A percentile compares a stretch with the other conserved stretches of the same genome.
These are phyloP conservation scores for Picea sitchensis DNA, from an alignment of 75 land plant genomes.

Conservation along the genomic window DNA sequence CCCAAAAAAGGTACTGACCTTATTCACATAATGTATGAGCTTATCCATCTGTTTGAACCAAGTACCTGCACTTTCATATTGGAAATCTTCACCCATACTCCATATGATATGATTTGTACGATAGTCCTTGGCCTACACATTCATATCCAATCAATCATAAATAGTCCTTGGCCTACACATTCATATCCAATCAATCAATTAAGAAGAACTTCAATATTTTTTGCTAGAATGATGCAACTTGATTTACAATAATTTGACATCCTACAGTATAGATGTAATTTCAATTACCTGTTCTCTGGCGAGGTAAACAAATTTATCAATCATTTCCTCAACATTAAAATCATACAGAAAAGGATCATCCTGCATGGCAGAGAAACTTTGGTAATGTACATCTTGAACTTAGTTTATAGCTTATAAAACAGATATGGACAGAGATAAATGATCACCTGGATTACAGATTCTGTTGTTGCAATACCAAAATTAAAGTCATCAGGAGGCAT, in stretches of 20 bases:
- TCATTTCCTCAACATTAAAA: not conserved
- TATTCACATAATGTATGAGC: conserved; percentile 74
- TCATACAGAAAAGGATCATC: conserved; percentile 41
- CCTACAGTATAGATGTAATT: not conserved
- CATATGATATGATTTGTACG: conserved; percentile 79
- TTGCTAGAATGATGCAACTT: not conserved
- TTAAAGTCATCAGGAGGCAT: conserved; percentile 38
- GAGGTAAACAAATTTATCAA: not conserved
- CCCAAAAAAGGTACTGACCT: conserved; percentile 16
- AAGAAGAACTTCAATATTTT: too few relatives aligned
- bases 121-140: conserved; percentile 59
- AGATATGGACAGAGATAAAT: not conserved
- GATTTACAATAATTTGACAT: not conserved
- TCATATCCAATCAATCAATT: not conserved
- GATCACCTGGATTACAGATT: conserved; percentile 8
- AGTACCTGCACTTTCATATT: conserved; percentile 58
- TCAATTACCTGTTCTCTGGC: not conserved
- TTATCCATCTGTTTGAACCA: conserved; percentile 76
- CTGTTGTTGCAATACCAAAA: conserved; percentile 24
- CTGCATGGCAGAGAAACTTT: conserved; percentile 20
- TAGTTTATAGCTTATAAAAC: not conserved
- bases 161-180: conserved; percentile 58
- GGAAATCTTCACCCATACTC: conserved; percentile 79
- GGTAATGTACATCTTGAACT: not conserved
- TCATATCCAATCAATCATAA: not conserved